Conservation (phyloP, 805 yeast species). For the Teunomyces gatunensis region DNA sequence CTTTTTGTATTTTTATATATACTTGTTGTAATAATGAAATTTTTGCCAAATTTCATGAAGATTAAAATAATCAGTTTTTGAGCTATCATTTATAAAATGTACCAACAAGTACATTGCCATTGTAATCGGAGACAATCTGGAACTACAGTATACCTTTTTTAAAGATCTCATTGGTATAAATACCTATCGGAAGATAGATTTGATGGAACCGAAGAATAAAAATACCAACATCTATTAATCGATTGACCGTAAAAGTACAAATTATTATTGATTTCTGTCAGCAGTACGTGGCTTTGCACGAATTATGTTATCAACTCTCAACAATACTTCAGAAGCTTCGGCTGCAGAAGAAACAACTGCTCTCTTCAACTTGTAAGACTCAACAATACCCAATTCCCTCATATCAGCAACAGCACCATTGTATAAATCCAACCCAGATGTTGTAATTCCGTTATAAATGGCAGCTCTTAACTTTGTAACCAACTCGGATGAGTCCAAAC, state of each 20-base stretch:
- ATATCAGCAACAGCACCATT: constrained; percentile 86
- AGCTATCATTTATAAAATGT: too few relatives aligned
- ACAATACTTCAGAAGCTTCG: constrained; percentile 96
- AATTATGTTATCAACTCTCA: constrained; percentile 94
- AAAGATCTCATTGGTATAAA: too few relatives aligned
- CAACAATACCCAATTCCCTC: constrained; percentile 91
- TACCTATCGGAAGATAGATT: background rate
- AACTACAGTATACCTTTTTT: too few relatives aligned
- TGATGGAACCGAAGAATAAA: background rate
- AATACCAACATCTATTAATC: background rate
- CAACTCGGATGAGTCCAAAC: constrained; percentile 88
- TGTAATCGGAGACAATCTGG: too few relatives aligned
- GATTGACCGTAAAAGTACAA: background rate
- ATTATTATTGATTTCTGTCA: constrained; percentile 55
- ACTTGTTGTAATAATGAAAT: too few relatives aligned
- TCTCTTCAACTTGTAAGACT: constrained; percentile 84
- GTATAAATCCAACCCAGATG: constrained; percentile 87
- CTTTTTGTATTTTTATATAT: background rate
- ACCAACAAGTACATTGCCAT: too few relatives aligned
- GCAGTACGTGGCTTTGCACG: constrained; percentile 98
- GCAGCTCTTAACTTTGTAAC: constrained; percentile 88
- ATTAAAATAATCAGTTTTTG: background rate
- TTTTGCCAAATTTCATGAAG: background rate
- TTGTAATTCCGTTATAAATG: constrained; percentile 86
- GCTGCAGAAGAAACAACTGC: constrained; percentile 94